phyloP scores from a whole-genome alignment of 331 rosid species.

The Malus hybrid region DNA sequence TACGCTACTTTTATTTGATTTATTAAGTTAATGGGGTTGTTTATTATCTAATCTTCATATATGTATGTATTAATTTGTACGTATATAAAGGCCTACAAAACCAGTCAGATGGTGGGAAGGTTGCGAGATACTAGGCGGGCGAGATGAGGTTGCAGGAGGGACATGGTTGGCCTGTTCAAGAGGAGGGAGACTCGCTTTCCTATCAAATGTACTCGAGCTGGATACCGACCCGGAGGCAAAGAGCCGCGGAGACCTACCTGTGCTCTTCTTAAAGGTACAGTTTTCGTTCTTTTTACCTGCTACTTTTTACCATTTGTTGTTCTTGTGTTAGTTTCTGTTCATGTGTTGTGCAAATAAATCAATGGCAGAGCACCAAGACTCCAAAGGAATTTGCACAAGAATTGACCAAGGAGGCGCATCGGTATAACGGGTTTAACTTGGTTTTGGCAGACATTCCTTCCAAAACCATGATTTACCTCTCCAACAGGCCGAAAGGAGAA shows the following conservation, averaged over 20 bases:
- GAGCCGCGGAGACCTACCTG: constrained; percentile 55
- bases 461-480: constrained; percentile 53
- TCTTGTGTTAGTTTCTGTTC: too few relatives aligned
- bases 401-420: constrained; percentile 37
- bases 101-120: constrained; percentile 64
- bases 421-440: constrained; percentile 62
- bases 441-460: constrained; percentile 37
- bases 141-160: constrained; percentile 60
- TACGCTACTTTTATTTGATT: neutral
- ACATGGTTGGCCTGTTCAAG: constrained; percentile 73
- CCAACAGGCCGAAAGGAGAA: constrained; percentile 53
- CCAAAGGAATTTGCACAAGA: constrained; percentile 57
- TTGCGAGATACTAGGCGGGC: constrained; percentile 55
- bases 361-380: constrained; percentile 14
- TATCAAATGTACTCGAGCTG: constrained; percentile 59
- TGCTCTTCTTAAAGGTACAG: constrained; percentile 52
- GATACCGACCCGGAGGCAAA: constrained; percentile 42
- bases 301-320: too few relatives aligned
- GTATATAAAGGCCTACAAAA: constrained; percentile 42
- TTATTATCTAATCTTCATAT: too few relatives aligned
- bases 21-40: neutral
- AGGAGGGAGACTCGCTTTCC: constrained; percentile 53
- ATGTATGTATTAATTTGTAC: too few relatives aligned
- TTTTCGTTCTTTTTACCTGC: neutral
- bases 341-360: too few relatives aligned